Percentiles rank a stretch among this genome's conserved stretches.
Conservation (phyloP, 805 yeast genomes). For the Wickerhamiella australiensis region DNA sequence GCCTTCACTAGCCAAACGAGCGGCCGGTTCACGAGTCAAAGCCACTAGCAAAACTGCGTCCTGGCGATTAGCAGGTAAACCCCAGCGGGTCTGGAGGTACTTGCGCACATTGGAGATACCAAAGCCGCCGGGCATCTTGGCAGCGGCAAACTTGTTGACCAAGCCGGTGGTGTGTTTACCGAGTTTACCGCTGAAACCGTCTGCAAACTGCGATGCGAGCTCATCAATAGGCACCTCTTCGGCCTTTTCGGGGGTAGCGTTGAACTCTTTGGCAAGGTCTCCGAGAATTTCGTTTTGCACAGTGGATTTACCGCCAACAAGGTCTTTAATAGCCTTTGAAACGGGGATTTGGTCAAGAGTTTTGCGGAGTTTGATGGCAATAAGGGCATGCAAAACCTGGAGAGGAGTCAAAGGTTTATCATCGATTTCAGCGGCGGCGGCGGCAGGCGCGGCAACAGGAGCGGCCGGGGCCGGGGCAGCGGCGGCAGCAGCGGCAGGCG, state of each 20-base stretch:
- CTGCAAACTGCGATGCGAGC: conserved; percentile 91
- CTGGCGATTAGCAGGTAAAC: conserved; percentile 87
- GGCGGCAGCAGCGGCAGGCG: conserved; percentile 51
- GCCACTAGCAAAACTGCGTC: conserved; percentile 78
- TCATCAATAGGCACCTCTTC: conserved; percentile 96
- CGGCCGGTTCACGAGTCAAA: conserved; percentile 79
- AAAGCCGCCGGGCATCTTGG: conserved; percentile 99
- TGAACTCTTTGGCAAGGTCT: conserved; percentile 96
- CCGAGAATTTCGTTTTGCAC: conserved; percentile 98
- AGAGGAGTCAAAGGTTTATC: conserved; percentile 85
- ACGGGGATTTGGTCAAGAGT: conserved; percentile 72
- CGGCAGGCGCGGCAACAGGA: conserved; percentile 58
- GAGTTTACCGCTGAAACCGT: conserved; percentile 70
- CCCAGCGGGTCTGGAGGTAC: conserved; percentile 84
- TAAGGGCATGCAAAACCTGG: conserved; percentile 72
- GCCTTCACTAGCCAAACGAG: conserved; percentile 71
- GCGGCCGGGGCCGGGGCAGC: conserved; percentile 45
- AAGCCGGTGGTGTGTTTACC: conserved; percentile 91
- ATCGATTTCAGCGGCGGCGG: conserved; percentile 70
- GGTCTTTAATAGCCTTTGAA: conserved; percentile 88
- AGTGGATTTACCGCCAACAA: conserved; percentile 97
- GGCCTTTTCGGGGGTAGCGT: conserved; percentile 96
- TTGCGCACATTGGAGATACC: conserved; percentile 85
- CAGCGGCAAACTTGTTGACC: conserved; percentile 80
- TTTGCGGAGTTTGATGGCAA: conserved; percentile 93